Evolutionary conservation across 2,329 filamentous ascomycete genomes (phyloP).

Genomic region (Fusarium annulatum): DNA sequence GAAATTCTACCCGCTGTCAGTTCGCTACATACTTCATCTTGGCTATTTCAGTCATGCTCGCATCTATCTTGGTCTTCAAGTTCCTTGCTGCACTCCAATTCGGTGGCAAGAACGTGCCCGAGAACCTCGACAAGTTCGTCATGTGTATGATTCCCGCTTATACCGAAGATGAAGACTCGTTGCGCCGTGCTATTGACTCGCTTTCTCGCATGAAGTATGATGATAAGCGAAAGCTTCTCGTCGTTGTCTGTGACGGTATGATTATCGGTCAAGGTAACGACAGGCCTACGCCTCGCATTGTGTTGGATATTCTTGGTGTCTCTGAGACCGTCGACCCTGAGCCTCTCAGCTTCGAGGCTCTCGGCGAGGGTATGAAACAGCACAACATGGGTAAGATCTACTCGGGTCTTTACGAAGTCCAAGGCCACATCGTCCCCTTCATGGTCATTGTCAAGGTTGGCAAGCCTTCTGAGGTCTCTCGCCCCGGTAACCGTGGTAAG

Average conservation of each 20-base stretch:
- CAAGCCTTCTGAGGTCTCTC: slow-evolving; percentile 96
- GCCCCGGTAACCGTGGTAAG: slow-evolving; percentile 97
- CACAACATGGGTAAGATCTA: slow-evolving; percentile 99
- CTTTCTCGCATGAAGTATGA: slow-evolving; percentile 96
- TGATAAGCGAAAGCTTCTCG: slow-evolving; percentile 95
- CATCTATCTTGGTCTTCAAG: slow-evolving; percentile 89
- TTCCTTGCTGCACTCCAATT: slow-evolving; percentile 98
- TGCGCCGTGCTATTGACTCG: slow-evolving; percentile 96
- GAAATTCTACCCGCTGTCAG: slow-evolving; percentile 84
- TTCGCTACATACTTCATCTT: slow-evolving; percentile 93
- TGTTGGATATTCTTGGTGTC: slow-evolving; percentile 95
- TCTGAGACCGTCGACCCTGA: slow-evolving; percentile 94
- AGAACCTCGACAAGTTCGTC: slow-evolving; percentile 97
- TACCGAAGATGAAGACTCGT: slow-evolving; percentile 96
- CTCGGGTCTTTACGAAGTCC: slow-evolving; percentile 96
- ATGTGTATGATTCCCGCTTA: slow-evolving; percentile 98
- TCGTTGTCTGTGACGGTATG: slow-evolving; percentile 97
- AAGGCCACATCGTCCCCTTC: slow-evolving; percentile 98
- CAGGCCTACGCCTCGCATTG: slow-evolving; percentile 91
- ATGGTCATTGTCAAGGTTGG: slow-evolving; percentile 96
- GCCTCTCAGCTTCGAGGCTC: slow-evolving; percentile 93
- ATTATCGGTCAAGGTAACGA: slow-evolving; percentile 99
- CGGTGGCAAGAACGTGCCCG: slow-evolving; percentile 87
- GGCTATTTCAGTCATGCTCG: slow-evolving; percentile 83
- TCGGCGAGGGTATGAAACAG: slow-evolving; percentile 95